Base-by-base conservation (phyloP, 129 eudicot genomes). In the Pseudognaphalium luteoalbum region DNA sequence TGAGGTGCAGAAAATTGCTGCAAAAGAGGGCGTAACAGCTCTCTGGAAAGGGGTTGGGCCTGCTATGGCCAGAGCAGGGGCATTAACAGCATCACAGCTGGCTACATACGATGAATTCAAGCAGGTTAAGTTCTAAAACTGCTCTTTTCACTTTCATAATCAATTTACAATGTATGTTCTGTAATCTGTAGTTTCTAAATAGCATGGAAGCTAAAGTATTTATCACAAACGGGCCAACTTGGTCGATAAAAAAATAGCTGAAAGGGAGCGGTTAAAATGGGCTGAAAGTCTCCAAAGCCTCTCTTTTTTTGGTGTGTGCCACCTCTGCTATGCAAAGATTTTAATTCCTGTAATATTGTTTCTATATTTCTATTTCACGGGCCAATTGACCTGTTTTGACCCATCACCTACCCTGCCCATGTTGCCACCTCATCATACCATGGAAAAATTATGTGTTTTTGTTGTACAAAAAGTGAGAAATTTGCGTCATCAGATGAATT, bases 21-120 rank as follows among this genome's bases (percentile, higher is more conserved):
- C 80, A 44, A 83, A 91, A 77, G 97, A 91, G 85, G 98, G 98
- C 12, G 61, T 88, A 58, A 58, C 75, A 69, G 96, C 97, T 76
- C 98, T 93, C 5, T 93, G 98, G 98, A 93, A 88, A 79, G 98
- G 97, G 71, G 97, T 90, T 71, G 93, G 98, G 4, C 98, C 98
- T 22, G 98, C 97, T 50, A 93, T 90, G 97, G 85, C 83, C 62
- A 74, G 98, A 74, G 98, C 98, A 65, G 92, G 96, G 66, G 89
- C 97, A 73, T 88, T 93, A 85, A 93, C 97, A n/a, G 91, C 97
- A 80, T 87, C 98, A 35, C 97, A 93, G 85, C 81, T 93, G 68
- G 97, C 92, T 47, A 93, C 98, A 68, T 93, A 93, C 73, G 98
- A 93, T 77, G 98, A 93, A 84, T 85, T 96, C 54, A 93, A 93